A percentile compares a stretch with the other conserved stretches of the same genome.
These are phyloP conservation scores for Stemphylium lycopersici DNA, from an alignment of 2,329 filamentous ascomycete genomes.

Conservation along the genomic window DNA sequence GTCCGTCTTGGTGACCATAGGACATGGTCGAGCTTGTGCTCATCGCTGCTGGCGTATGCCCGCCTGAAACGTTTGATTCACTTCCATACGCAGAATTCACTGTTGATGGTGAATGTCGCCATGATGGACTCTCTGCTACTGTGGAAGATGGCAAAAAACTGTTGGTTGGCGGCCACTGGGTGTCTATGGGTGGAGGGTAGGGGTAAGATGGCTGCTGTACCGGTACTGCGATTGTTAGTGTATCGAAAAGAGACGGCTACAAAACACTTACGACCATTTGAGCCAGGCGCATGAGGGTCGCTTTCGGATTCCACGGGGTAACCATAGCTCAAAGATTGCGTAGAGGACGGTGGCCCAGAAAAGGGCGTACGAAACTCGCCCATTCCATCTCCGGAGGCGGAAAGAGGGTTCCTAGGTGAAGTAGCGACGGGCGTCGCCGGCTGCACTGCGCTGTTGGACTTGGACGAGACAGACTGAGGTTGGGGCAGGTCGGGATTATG, in stretches of 20 bases:
- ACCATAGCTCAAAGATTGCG: conserved; percentile 30
- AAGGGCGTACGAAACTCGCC: conserved; percentile 42
- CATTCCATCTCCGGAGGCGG: conserved; percentile 33
- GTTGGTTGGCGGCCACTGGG: conserved; percentile 43
- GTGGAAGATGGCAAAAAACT: conserved; percentile 45
- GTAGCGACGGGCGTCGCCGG: conserved; percentile 57
- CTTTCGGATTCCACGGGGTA: conserved; percentile 35
- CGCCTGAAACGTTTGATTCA: conserved; percentile 44
- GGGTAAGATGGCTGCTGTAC: conserved; percentile 41
- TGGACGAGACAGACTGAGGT: conserved; percentile 50
- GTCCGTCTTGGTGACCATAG: conserved; percentile 41
- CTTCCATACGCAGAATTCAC: conserved; percentile 45
- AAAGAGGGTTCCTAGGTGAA: conserved; percentile 50
- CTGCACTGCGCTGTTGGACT: conserved; percentile 51
- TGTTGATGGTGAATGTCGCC: conserved; percentile 45
- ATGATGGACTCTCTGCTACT: conserved; percentile 44
- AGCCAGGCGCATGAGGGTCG: conserved; percentile 32
- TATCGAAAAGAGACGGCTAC: not conserved
- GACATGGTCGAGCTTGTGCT: conserved; percentile 46
- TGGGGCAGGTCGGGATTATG: conserved; percentile 64
- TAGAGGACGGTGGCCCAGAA: conserved; percentile 19
- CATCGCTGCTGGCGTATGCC: conserved; percentile 44
- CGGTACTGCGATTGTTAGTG: conserved; percentile 35
- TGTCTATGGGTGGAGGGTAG: conserved; percentile 46
- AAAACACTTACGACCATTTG: conserved; percentile 35